Evolutionary conservation across 2,329 filamentous ascomycete species (phyloP).

Genomic region (Botrytis fabae): DNA sequence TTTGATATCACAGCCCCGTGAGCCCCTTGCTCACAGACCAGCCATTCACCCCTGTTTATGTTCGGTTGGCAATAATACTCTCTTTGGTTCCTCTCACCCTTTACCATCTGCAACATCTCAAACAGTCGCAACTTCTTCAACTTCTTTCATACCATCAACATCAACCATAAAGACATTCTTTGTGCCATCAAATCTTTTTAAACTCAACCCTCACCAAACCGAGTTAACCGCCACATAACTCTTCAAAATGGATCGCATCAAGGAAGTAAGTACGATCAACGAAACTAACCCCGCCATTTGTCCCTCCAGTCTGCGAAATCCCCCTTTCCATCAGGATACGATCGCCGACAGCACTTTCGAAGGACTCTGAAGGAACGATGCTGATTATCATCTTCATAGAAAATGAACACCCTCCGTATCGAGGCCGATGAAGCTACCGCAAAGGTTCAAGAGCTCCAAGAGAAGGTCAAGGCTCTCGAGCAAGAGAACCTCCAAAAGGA

Average conservation of each 20-base stretch:
- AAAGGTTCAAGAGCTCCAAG: slow-evolving; percentile 84
- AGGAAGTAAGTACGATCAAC: slow-evolving; percentile 66
- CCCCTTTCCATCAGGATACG: slow-evolving; percentile 16
- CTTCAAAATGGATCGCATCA: slow-evolving; percentile 79
- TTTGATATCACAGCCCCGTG: slow-evolving; percentile 17
- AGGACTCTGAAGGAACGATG: slow-evolving; percentile 16
- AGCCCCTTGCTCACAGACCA: slow-evolving; percentile 22
- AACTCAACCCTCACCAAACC: not conserved
- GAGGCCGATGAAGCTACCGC: slow-evolving; percentile 83
- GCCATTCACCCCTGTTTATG: slow-evolving; percentile 21
- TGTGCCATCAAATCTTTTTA: not conserved
- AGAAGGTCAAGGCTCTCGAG: slow-evolving; percentile 85
- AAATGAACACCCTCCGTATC: slow-evolving; percentile 91
- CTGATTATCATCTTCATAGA: slow-evolving; percentile 52
- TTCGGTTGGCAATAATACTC: slow-evolving; percentile 24
- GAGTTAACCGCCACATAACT: slow-evolving; percentile 21
- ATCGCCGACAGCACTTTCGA: not conserved
- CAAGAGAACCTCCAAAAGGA: slow-evolving; percentile 96
- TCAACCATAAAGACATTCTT: slow-evolving; percentile 14
- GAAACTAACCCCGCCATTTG: slow-evolving; percentile 39
- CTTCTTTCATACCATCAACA: slow-evolving; percentile 21
- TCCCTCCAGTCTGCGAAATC: slow-evolving; percentile 7
- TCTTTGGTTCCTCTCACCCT: slow-evolving; percentile 22
- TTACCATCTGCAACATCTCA: slow-evolving; percentile 18
- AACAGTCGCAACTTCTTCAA: slow-evolving; percentile 15